A percentile compares a stretch with the other conserved stretches of the same genome.
These are phyloP conservation scores for thale cress (Arabidopsis thaliana) DNA, from an alignment of 345 rosid species.

Conservation along the genomic window DNA sequence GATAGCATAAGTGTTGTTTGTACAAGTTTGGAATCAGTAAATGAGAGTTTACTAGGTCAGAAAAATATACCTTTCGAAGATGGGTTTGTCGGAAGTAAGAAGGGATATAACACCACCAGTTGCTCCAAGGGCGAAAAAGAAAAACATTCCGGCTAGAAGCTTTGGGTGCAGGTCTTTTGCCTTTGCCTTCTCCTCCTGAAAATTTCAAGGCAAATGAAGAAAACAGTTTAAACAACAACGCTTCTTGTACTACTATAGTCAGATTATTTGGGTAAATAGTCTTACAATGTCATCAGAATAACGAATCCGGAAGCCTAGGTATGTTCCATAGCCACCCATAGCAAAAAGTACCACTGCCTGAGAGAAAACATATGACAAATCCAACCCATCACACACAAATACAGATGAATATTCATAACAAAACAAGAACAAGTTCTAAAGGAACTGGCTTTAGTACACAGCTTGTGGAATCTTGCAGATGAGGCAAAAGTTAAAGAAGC, in stretches of 20 bases:
- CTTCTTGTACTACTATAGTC: background rate
- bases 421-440: background rate
- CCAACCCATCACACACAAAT: constrained; percentile 18
- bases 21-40: constrained; percentile 2
- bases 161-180: constrained; percentile 95
- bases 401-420: background rate
- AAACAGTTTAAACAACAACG: background rate
- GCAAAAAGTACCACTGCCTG: constrained; percentile 97
- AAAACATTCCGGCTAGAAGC: constrained; percentile 91
- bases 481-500: background rate
- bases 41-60: background rate
- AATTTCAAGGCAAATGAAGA: constrained; percentile 12
- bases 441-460: background rate
- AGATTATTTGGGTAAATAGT: background rate
- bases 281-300: constrained; percentile 81
- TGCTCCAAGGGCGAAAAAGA: constrained; percentile 95
- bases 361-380: constrained; percentile 14
- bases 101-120: constrained; percentile 88
- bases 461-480: background rate
- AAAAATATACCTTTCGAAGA: constrained; percentile 65
- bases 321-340: constrained; percentile 97
- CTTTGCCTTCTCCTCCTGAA: constrained; percentile 84
- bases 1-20: background rate
- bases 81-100: constrained; percentile 83
- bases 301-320: constrained; percentile 81